Evolutionary conservation across 495 filamentous ascomycete species (phyloP).

Genomic region (Xylaria intraflava): DNA sequence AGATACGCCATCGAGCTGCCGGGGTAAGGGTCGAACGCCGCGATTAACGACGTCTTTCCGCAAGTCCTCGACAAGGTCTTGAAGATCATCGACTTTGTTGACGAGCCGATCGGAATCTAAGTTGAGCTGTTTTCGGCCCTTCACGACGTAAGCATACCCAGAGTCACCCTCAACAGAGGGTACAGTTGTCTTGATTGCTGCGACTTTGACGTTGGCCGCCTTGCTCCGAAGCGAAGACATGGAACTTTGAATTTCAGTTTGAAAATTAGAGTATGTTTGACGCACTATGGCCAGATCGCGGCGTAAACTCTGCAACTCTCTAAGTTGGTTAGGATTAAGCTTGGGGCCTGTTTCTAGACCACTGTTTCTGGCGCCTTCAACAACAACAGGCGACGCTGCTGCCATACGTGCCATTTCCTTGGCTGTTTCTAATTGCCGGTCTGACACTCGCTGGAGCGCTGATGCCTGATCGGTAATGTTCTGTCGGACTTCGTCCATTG

Average conservation of each 20-base stretch:
- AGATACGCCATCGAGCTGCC: conserved; percentile 78
- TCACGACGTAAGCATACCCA: conserved; percentile 76
- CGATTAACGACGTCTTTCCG: conserved; percentile 94
- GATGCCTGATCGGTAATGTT: conserved; percentile 72
- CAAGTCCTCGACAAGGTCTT: conserved; percentile 92
- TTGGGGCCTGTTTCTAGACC: conserved; percentile 26
- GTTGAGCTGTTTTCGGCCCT: conserved; percentile 75
- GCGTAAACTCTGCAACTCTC: conserved; percentile 73
- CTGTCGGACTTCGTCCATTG: conserved; percentile 75
- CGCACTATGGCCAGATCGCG: conserved; percentile 88
- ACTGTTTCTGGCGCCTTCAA: conserved; percentile 31
- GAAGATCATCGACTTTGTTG: conserved; percentile 85
- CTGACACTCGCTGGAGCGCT: conserved; percentile 79
- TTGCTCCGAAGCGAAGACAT: conserved; percentile 78
- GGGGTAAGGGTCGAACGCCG: conserved; percentile 86
- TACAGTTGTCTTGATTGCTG: conserved; percentile 58
- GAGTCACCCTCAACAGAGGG: conserved; percentile 60
- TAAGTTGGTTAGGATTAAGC: conserved; percentile 48
- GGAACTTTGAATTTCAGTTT: conserved; percentile 76
- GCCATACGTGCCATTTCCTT: conserved; percentile 85
- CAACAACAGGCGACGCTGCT: conserved; percentile 50
- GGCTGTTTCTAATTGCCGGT: conserved; percentile 82
- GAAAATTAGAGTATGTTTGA: conserved; percentile 87
- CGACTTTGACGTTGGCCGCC: conserved; percentile 69
- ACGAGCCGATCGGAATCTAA: conserved; percentile 84